Percentiles rank a stretch among this genome's conserved stretches.
phyloP scores from a whole-genome alignment of 1,284 basidiomycete genomes.

The Ceratobasidium sp. region DNA sequence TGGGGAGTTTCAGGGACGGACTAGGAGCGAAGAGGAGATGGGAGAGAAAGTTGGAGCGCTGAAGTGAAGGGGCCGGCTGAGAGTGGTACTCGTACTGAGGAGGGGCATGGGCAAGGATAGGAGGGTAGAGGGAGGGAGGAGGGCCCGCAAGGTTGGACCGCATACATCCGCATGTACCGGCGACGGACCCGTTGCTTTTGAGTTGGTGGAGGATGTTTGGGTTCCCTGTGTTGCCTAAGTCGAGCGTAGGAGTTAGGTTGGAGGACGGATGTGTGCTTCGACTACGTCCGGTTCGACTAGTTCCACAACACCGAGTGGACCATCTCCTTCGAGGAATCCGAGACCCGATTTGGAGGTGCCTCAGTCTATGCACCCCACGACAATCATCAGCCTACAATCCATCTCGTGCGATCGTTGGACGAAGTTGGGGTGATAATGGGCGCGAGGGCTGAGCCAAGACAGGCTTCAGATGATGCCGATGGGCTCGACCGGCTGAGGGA shows the following conservation, averaged over 20 bases:
- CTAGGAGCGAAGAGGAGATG: neutral
- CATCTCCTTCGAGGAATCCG: slow-evolving; percentile 31
- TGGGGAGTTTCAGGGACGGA: slow-evolving; percentile 47
- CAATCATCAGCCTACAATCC: slow-evolving; percentile 33
- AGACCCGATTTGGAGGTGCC: neutral
- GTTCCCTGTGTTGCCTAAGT: slow-evolving; percentile 67
- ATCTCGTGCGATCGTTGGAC: slow-evolving; percentile 20
- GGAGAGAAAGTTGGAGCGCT: neutral
- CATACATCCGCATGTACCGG: slow-evolving; percentile 24
- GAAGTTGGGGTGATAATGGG: neutral
- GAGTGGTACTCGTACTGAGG: neutral
- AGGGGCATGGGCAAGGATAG: neutral
- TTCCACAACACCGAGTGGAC: slow-evolving; percentile 47
- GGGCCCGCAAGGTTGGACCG: slow-evolving; percentile 46
- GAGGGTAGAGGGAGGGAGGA: too few relatives aligned
- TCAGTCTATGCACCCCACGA: slow-evolving; percentile 27
- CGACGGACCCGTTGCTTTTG: slow-evolving; percentile 43
- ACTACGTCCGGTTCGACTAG: too few relatives aligned
- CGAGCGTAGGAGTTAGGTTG: too few relatives aligned
- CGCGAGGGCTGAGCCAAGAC: neutral
- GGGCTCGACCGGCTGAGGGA: too few relatives aligned
- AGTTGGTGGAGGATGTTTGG: slow-evolving; percentile 85
- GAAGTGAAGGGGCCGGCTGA: neutral
- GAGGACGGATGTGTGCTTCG: too few relatives aligned
- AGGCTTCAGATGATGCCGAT: too few relatives aligned